These are phyloP conservation scores for Metschnikowia henanensis DNA, from an alignment of 805 yeast species.

Conservation along the genomic window DNA sequence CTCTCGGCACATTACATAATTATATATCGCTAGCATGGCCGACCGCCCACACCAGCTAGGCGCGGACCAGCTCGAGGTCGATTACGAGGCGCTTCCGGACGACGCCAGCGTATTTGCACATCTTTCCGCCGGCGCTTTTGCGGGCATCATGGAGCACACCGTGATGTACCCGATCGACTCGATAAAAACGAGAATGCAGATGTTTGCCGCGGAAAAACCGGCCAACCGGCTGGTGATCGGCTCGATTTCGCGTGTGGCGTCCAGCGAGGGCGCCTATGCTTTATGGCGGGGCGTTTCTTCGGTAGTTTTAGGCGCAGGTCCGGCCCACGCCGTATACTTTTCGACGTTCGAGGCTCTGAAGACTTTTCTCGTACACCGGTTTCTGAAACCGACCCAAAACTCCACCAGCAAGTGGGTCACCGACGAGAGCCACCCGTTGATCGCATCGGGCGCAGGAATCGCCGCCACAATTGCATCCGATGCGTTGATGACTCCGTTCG, in stretches of 20 bases:
- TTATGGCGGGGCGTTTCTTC: constrained; percentile 94
- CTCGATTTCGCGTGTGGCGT: constrained; percentile 72
- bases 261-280: constrained; percentile 84
- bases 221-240: constrained; percentile 50
- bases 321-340: constrained; percentile 96
- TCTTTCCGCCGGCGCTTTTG: constrained; percentile 92
- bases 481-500: constrained; percentile 97
- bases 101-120: constrained; percentile 82
- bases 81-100: constrained; percentile 90
- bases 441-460: constrained; percentile 86
- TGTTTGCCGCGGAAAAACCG: constrained; percentile 29
- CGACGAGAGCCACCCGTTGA: constrained; percentile 71
- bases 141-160: constrained; percentile 99
- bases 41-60: constrained; percentile 24
- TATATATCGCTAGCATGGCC: constrained; percentile 14
- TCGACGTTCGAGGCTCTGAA: constrained; percentile 88
- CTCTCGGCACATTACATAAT: too few species aligned
- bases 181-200: constrained; percentile 95
- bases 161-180: constrained; percentile 97
- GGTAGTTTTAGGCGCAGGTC: constrained; percentile 96
- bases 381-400: constrained; percentile 28
- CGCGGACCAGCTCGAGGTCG: constrained; percentile 55
- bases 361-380: constrained; percentile 49
- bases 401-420: constrained; percentile 50
- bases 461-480: constrained; percentile 92